A percentile compares a stretch with the other conserved stretches of the same genome.
These are phyloP conservation scores for Fagopyrum esculentum DNA, from an alignment of 148 eudicot genomes.

Conservation along the genomic window DNA sequence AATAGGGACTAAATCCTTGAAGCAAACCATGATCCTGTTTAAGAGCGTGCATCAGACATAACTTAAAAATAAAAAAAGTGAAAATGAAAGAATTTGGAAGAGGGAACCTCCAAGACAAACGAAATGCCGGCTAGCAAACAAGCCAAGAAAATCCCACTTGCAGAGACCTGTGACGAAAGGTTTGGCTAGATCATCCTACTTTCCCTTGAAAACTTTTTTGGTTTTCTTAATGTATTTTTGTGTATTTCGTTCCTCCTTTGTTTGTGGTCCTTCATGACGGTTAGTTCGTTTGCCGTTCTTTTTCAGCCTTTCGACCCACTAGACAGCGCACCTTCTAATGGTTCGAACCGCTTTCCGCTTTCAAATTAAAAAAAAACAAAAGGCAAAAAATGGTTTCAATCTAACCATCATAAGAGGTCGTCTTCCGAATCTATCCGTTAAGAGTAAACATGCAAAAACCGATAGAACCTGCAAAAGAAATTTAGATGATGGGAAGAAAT, in stretches of 20 bases:
- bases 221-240: too few relatives aligned
- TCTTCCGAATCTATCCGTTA: conserved; percentile 29
- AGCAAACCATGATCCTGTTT: conserved; percentile 23
- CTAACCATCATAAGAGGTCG: conserved; percentile 32
- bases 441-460: conserved; percentile 11
- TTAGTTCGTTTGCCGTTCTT: too few relatives aligned
- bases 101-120: conserved; percentile 22
- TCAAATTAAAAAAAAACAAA: too few relatives aligned
- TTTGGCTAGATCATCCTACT: background rate
- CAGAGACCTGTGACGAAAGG: conserved; percentile 21
- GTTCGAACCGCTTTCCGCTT: too few relatives aligned
- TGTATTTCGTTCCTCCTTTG: too few relatives aligned
- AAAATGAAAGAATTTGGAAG: too few relatives aligned
- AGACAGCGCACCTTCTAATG: too few relatives aligned
- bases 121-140: conserved; percentile 24
- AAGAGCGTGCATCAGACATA: background rate
- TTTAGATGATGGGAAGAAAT: background rate
- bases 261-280: too few relatives aligned
- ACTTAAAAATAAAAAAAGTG: background rate
- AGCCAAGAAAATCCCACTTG: conserved; percentile 28
- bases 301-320: too few relatives aligned
- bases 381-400: background rate
- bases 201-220: background rate
- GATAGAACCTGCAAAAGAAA: conserved; percentile 25
- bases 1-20: conserved; percentile 20